Conservation (phyloP, 176 grass and related monocot genomes). For the Puya raimondii region DNA sequence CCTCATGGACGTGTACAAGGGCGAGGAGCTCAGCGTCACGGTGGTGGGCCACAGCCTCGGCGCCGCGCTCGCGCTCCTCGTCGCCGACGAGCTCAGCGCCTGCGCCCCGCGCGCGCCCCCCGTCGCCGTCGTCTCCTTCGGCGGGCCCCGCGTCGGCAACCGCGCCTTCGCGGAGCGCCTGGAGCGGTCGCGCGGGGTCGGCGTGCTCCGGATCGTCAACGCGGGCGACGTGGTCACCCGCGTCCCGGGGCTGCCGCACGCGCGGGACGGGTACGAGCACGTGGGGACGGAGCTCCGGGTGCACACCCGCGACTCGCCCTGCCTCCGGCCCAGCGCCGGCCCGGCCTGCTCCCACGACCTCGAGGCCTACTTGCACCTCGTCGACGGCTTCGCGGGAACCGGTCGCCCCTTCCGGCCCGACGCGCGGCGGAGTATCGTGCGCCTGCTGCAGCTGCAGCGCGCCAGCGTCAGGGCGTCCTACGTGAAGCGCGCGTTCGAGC, state of each 20-base stretch:
- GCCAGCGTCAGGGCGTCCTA: constrained; percentile 77
- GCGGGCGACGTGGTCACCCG: constrained; percentile 69
- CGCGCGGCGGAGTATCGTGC: constrained; percentile 55
- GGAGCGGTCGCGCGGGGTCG: constrained; percentile 30
- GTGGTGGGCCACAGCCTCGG: constrained; percentile 88
- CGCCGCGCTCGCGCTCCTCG: constrained; percentile 67
- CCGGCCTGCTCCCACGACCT: constrained; percentile 78
- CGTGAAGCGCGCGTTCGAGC: constrained; percentile 45
- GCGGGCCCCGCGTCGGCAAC: constrained; percentile 76
- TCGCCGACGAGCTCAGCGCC: constrained; percentile 58
- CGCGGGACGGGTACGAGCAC: constrained; percentile 54
- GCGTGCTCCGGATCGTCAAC: constrained; percentile 77
- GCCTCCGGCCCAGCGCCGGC: constrained; percentile 52
- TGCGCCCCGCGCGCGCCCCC: constrained; percentile 49
- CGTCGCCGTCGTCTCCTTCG: constrained; percentile 78
- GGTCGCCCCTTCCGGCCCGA: constrained; percentile 59
- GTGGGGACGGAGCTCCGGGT: constrained; percentile 57
- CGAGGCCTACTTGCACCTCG: constrained; percentile 84
- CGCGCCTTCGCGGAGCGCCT: constrained; percentile 49
- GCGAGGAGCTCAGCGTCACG: constrained; percentile 91
- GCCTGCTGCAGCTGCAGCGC: constrained; percentile 53
- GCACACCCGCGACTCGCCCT: constrained; percentile 63
- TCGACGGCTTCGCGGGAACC: constrained; percentile 76
- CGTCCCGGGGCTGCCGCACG: constrained; percentile 48
- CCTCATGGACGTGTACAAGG: constrained; percentile 69